Evolutionary conservation across 2,329 filamentous ascomycete genomes (phyloP).

Genomic region (Epichloe scottii): DNA sequence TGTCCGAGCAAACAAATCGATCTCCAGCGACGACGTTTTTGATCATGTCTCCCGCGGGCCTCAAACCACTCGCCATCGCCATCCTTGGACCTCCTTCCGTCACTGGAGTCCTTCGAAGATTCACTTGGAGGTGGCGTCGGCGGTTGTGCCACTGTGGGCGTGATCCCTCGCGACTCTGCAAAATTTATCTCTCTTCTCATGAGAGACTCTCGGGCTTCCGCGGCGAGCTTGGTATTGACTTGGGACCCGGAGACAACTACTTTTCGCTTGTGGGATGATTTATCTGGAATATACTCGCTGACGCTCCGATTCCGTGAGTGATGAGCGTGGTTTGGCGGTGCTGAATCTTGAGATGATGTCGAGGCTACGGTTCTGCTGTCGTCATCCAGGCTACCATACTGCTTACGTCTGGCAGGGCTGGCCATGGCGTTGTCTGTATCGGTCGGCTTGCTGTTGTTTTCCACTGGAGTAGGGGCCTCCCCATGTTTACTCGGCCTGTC

Average conservation of each 20-base stretch:
- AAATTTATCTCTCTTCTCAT: conserved; percentile 69
- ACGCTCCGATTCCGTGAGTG: conserved; percentile 70
- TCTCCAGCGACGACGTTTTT: conserved; percentile 65
- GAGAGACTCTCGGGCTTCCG: conserved; percentile 30
- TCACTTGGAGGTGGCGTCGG: conserved; percentile 78
- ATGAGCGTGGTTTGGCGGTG: conserved; percentile 10
- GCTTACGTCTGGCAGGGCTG: conserved; percentile 43
- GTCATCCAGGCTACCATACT: conserved; percentile 29
- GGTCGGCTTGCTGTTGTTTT: conserved; percentile 38
- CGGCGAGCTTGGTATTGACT: conserved; percentile 22
- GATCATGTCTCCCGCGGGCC: conserved; percentile 51
- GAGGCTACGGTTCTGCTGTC: conserved; percentile 21
- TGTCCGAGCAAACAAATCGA: conserved; percentile 73
- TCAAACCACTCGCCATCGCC: conserved; percentile 52
- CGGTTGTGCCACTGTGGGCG: conserved; percentile 43
- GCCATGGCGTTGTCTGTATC: conserved; percentile 30
- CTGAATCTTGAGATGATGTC: conserved; percentile 5
- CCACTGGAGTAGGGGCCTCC: conserved; percentile 32
- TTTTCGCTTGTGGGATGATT: conserved; percentile 57
- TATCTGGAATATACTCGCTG: conserved; percentile 76
- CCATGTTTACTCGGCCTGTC: conserved; percentile 14
- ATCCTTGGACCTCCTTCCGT: conserved; percentile 29
- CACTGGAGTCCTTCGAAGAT: conserved; percentile 38
- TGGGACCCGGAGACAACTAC: conserved; percentile 59
- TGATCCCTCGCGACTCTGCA: conserved; percentile 64